Evolutionary conservation across 192 early-diverging fungal species (phyloP), one percentile per base, ranked within the genome.

Genomic region (Spizellomyces punctatus): DNA sequence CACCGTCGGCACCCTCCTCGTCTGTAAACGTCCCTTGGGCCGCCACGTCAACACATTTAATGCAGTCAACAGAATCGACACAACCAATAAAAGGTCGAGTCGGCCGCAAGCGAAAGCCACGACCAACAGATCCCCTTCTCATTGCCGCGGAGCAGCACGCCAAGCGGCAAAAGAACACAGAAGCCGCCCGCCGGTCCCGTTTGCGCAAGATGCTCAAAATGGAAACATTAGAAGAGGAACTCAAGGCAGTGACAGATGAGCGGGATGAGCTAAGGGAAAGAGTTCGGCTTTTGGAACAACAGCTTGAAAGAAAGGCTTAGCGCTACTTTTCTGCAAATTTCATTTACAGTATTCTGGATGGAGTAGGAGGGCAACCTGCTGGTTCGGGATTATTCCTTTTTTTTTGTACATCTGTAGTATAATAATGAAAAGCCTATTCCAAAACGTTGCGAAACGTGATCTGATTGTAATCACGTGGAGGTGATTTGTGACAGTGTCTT

Each of bases 121-220:
- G 79, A 27, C 71, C 79, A 19, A 79, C 70, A 17, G 76, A 78
- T 68, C 68, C 79, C 5, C 45, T 50, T 4, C 61, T 52, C 54
- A 45, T 81, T 64, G 43, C 73, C 5, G 36, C 60, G 5, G 78
- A 80, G 63, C 58, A 74, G 14, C 73, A 69, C 63, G 62, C 63
- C 41, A 81, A 81, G 63, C 80, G 80, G 52, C 68, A 75, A 50
- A 75, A 78, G 12, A 81, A 98, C 83, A 98, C 96, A 1, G 95
- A 96, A 75, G 93, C 95, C 8, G 96, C 96, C 1, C 93, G 96
- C 59, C 89, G 96, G 58, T 94, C 93, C 43, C 90, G 96, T 45
- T 81, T 91, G 72, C 89, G 93, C 73, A 86, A 87, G 74, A 91
- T 98, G 88, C 92, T 93, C 69, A 81, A 85, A 16, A 86, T 96